These are phyloP conservation scores for Salix viminalis DNA, from an alignment of 345 rosid species.

Conservation along the genomic window DNA sequence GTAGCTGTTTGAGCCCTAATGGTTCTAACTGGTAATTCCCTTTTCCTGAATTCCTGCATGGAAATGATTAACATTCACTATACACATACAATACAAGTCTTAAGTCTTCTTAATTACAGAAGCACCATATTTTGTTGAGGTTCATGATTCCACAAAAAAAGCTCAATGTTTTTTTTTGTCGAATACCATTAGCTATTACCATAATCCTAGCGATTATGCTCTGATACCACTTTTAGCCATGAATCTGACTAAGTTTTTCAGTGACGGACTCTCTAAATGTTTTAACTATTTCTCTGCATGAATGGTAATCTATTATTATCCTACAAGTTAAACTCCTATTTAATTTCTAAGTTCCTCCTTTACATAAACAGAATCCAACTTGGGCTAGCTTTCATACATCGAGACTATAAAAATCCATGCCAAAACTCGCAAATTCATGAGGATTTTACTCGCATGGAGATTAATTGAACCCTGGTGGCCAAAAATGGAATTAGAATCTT, in stretches of 20 bases:
- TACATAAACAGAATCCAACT: not conserved
- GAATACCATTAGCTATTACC: too few relatives aligned
- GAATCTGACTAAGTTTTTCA: not conserved
- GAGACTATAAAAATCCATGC: not conserved
- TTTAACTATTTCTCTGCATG: not conserved
- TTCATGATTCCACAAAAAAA: not conserved
- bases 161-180: not conserved
- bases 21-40: slow-evolving; percentile 35
- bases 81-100: not conserved
- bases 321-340: not conserved
- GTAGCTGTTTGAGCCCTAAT: slow-evolving; percentile 64
- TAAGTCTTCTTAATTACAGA: not conserved
- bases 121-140: not conserved
- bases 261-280: not conserved
- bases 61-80: not conserved
- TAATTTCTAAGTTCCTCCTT: too few relatives aligned
- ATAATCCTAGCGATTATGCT: too few relatives aligned
- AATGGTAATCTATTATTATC: not conserved
- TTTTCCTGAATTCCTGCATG: slow-evolving; percentile 21
- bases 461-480: not conserved
- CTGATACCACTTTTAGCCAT: not conserved
- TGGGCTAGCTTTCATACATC: not conserved
- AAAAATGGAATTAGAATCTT: not conserved
- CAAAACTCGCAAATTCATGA: not conserved
- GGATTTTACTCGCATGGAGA: not conserved